Base-by-base conservation (phyloP, 2,329 filamentous ascomycete genomes). In the Cercospora beticola region DNA sequence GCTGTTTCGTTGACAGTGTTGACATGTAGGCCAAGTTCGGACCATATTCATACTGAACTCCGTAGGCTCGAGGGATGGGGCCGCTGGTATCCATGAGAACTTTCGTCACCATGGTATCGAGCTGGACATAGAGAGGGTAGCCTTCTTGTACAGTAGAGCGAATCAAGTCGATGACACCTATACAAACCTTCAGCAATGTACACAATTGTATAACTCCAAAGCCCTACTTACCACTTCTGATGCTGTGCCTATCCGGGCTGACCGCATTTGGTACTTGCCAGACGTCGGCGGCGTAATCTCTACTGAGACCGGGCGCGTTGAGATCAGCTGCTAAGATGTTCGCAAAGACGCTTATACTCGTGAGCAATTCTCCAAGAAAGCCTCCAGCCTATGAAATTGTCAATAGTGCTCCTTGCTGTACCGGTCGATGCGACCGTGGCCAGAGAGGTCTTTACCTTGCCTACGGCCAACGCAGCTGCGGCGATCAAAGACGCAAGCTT, bases 51-150 rank as follows among this genome's bases (percentile, higher is more conserved):
- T 79, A 82, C 65, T 81, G 76, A 7, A 82, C 80, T 63, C 80
- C 80, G 26, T 75, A 79, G 1, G 80, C 80, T 68, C 84, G 82
- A 2, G 82, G 78, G 62, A 85, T 85, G 18, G 80, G 74, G n/a
- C 85, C 67, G 2, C 43, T 88, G 2, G 88, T 86, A 36, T 90
- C 88, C 70, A 89, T 90, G 36, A 83, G 81, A 76, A 92, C 79
- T 76, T 88, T 89, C 64, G 89, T 88, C 70, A 87, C 90, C 57
- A 91, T 80, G 49, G 84, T 87, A 78, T 90, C 90, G 4, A 83
- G 81, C 57, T 83, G 81, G 52, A 89, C 80, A 62, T 87, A 85
- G 0, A 89, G 83, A 74, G 84, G 83, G 56, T 81, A 82, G 23
- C 86, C 86, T 69, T 86, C 80, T 2, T 74, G 67, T 73, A 84